Base-by-base conservation (phyloP, 352 stramenopile genomes). In the Proteromonas lacertae region DNA sequence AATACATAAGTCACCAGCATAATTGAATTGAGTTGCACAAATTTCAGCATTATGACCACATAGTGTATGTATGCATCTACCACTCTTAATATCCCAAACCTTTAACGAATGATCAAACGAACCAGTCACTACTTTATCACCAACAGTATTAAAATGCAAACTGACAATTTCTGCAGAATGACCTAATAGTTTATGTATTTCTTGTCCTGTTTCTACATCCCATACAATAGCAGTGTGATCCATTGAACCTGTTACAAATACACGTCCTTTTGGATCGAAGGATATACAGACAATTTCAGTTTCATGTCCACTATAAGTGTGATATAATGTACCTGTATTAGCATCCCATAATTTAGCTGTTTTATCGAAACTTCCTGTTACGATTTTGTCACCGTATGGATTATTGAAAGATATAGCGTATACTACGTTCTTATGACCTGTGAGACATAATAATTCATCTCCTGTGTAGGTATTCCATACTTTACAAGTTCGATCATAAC, bases 391-490 rank as follows among this genome's bases (percentile, higher is more conserved):
- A 51, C 76, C 74, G 45, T 84, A 92, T 13, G 77, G 76, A 42
- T 90, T 90, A 45, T 92, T 92, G 53, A 92, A 92, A 4, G 76
- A 74, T 39, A 92, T 88, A 12, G 72, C 71, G 36, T 90, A 91
- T 8, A 91, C 76, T 1, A 91, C 76, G 50, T 91, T 90, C 8
- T 12, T 80, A 52, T 90, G 76, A 6, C 72, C 74, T 50, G 89
- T 73, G 10, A 91, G 49, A 1, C 69, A 87, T 33, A 84, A 52
- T 16, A 90, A 50, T 52, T 91, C 75, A 37, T 88, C 68, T 20
- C 72, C 76, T 3, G 69, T 84, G 33, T 78, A 59, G 1, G 75
- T 91, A 47, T 90, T 75, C 71, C 75, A 91, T 23, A 47, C 33
- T 50, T 87, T 88, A 48, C 70, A 88, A 24, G 70, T 89, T 8